These are phyloP conservation scores for Emydomyces testavorans DNA, from an alignment of 2,329 filamentous ascomycete species.

Conservation along the genomic window DNA sequence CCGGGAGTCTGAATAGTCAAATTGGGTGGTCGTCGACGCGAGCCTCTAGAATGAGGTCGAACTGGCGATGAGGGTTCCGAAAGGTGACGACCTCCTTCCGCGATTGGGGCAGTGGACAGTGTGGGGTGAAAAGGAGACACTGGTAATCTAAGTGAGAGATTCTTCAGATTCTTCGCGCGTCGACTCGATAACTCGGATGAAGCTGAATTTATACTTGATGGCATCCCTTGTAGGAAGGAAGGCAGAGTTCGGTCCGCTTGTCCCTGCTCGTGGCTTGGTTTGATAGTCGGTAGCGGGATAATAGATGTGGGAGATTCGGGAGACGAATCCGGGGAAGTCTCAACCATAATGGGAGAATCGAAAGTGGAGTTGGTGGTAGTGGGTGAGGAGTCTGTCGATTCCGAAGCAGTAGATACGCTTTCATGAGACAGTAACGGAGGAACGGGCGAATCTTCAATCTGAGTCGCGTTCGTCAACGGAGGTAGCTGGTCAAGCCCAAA, in stretches of 20 bases:
- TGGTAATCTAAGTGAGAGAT: constrained; percentile 51
- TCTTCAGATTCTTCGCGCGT: constrained; percentile 50
- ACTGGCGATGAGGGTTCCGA: constrained; percentile 48
- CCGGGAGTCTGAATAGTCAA: constrained; percentile 48
- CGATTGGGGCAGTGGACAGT: constrained; percentile 39
- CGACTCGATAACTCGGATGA: constrained; percentile 26
- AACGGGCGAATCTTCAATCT: constrained; percentile 7
- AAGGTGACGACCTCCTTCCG: constrained; percentile 34
- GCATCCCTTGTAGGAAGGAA: neutral
- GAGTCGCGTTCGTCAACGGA: constrained; percentile 5
- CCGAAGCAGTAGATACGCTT: constrained; percentile 45
- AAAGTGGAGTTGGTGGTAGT: constrained; percentile 89
- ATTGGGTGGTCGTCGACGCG: constrained; percentile 47
- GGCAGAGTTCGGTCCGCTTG: neutral
- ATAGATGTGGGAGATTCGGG: constrained; percentile 77
- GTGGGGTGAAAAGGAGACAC: constrained; percentile 33
- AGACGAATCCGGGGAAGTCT: constrained; percentile 82
- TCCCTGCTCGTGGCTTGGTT: neutral
- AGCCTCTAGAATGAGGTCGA: constrained; percentile 43
- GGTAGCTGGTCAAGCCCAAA: constrained; percentile 16
- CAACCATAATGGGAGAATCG: constrained; percentile 79
- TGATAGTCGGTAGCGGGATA: constrained; percentile 44
- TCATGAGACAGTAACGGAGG: constrained; percentile 31
- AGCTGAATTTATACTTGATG: constrained; percentile 1
- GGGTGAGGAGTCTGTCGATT: constrained; percentile 86